A percentile compares a stretch with the other conserved stretches of the same genome.
Evolutionary conservation across 495 filamentous ascomycete genomes (phyloP).

Genomic region (Echria macrotheca): DNA sequence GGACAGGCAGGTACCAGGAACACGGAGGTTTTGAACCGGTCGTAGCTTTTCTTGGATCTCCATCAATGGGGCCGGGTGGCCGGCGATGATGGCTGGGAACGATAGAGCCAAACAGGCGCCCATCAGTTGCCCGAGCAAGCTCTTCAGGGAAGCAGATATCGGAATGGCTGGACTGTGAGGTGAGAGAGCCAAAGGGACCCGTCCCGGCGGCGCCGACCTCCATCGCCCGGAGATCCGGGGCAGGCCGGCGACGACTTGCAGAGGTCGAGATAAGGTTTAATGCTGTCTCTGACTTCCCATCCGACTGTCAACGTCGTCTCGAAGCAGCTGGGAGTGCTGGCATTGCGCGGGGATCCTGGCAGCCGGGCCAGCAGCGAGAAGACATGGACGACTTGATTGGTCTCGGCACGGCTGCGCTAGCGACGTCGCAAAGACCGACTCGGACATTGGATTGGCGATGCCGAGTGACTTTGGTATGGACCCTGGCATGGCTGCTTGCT

Average conservation of each 20-base stretch:
- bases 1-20: neutral
- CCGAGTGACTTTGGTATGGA: too few species aligned
- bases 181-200: neutral
- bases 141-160: neutral
- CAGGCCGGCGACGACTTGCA: neutral
- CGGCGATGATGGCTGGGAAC: neutral
- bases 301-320: constrained; percentile 5
- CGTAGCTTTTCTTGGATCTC: neutral
- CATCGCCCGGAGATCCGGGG: neutral
- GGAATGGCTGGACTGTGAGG: neutral
- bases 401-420: neutral
- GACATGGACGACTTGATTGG: neutral
- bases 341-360: neutral
- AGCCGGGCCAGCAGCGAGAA: neutral
- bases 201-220: neutral
- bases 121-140: neutral
- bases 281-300: constrained; percentile 1
- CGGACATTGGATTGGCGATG: neutral
- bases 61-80: neutral
- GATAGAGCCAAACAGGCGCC: neutral
- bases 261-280: constrained; percentile 14
- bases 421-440: neutral
- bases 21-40: neutral
- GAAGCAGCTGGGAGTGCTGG: too few species aligned
- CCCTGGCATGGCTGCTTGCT: too few species aligned